Evolutionary conservation across 2,329 filamentous ascomycete species (phyloP).

Genomic region (Lasiodiplodia sp.): DNA sequence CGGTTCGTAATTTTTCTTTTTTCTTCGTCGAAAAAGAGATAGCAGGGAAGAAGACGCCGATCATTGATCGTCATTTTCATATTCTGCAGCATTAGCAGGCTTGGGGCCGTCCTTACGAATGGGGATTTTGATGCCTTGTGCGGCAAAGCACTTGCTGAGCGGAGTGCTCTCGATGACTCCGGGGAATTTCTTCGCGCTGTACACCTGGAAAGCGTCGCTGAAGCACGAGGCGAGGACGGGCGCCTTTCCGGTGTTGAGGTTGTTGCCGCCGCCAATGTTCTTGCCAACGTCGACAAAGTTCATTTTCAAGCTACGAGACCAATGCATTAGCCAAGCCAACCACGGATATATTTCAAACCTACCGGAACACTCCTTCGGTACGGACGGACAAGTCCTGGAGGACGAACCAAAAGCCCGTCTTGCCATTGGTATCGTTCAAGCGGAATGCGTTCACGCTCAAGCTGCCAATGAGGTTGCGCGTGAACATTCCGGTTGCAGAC

Average conservation of each 20-base stretch:
- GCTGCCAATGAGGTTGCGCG: slow-evolving; percentile 91
- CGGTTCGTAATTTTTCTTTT: background rate
- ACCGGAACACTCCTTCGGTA: slow-evolving; percentile 92
- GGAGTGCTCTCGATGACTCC: slow-evolving; percentile 94
- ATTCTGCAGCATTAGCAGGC: slow-evolving; percentile 52
- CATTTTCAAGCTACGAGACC: slow-evolving; percentile 64
- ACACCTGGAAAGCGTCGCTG: slow-evolving; percentile 90
- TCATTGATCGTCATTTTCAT: slow-evolving; percentile 49
- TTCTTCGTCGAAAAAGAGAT: background rate
- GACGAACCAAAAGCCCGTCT: slow-evolving; percentile 95
- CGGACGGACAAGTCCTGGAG: slow-evolving; percentile 93
- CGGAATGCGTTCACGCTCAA: slow-evolving; percentile 87
- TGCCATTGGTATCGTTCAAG: slow-evolving; percentile 78
- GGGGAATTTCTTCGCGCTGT: slow-evolving; percentile 96
- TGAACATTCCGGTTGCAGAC: slow-evolving; percentile 83
- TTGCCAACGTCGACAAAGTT: slow-evolving; percentile 85
- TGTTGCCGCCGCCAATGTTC: slow-evolving; percentile 46
- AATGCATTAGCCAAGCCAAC: slow-evolving; percentile 32
- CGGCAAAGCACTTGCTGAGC: slow-evolving; percentile 90
- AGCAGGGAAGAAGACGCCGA: background rate
- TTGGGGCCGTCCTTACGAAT: slow-evolving; percentile 83
- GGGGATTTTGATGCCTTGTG: slow-evolving; percentile 95
- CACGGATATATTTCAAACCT: slow-evolving; percentile 40
- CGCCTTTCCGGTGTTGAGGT: slow-evolving; percentile 76
- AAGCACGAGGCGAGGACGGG: slow-evolving; percentile 86